Conservation (phyloP, 1,284 basidiomycete genomes). For the Lentinula novae-zelandiae region DNA sequence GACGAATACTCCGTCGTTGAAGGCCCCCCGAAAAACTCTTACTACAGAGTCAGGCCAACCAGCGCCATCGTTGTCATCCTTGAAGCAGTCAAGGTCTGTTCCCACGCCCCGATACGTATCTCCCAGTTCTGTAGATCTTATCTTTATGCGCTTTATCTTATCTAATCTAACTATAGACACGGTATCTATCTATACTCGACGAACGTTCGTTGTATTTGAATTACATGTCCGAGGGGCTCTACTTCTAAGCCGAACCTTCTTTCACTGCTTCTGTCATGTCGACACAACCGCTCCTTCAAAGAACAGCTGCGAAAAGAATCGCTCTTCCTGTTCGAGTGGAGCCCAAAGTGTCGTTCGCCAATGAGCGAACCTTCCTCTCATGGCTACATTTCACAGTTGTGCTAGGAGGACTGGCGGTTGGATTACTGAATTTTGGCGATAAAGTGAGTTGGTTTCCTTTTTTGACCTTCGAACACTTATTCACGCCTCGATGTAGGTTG, state of each 20-base stretch:
- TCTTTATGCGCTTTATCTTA: not conserved
- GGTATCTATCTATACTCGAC: not conserved
- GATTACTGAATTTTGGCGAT: conserved; percentile 96
- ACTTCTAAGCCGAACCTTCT: not conserved
- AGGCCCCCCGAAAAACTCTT: conserved; percentile 45
- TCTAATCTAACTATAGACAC: not conserved
- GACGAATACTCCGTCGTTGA: conserved; percentile 26
- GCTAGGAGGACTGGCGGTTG: conserved; percentile 91
- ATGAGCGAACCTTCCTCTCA: conserved; percentile 93
- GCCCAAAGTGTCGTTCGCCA: conserved; percentile 94
- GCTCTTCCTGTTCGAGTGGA: conserved; percentile 93
- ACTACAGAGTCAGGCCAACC: conserved; percentile 37
- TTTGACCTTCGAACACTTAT: not conserved
- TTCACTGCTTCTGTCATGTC: conserved; percentile 36
- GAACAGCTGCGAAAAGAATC: conserved; percentile 93
- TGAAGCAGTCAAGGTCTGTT: conserved; percentile 15
- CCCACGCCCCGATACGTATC: conserved; percentile 44
- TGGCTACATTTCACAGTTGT: conserved; percentile 97
- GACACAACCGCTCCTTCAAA: conserved; percentile 95
- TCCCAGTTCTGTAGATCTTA: conserved; percentile 26
- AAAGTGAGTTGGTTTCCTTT: conserved; percentile 47
- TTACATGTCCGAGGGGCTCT: not conserved
- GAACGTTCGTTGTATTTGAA: not conserved
- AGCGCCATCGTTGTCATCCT: not conserved
- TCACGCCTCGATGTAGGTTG: conserved; percentile 49